Evolutionary conservation across 495 filamentous ascomycete genomes (phyloP).

Genomic region (Antarctomyces pellizariae): DNA sequence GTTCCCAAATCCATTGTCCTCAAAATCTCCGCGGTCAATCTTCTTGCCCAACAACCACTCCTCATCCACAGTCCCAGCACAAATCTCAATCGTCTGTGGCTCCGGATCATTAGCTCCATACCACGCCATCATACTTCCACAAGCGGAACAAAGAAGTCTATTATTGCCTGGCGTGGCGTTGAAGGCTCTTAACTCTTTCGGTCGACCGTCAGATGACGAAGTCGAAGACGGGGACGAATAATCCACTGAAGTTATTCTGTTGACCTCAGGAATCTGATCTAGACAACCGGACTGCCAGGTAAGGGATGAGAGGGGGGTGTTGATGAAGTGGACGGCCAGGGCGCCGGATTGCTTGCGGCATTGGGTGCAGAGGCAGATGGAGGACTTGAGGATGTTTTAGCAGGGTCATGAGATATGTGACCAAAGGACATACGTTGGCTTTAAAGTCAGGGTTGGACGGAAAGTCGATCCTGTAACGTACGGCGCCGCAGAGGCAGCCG

Average conservation of each 20-base stretch:
- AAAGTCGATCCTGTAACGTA: constrained; percentile 18
- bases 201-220: constrained; percentile 7
- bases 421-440: constrained; percentile 6
- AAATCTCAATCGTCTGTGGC: constrained; percentile 9
- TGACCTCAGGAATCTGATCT: constrained; percentile 4
- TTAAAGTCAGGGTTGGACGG: constrained; percentile 14
- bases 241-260: constrained; percentile 8
- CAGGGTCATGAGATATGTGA: neutral
- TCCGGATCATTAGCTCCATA: constrained; percentile 1
- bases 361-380: constrained; percentile 22
- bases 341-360: constrained; percentile 18
- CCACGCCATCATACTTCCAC: constrained; percentile 13
- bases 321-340: constrained; percentile 13
- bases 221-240: constrained; percentile 2
- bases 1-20: constrained; percentile 2
- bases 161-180: constrained; percentile 5
- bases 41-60: constrained; percentile 13
- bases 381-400: constrained; percentile 3
- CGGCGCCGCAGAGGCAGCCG: constrained; percentile 19
- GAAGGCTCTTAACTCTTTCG: no score
- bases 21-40: constrained; percentile 1
- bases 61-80: constrained; percentile 15
- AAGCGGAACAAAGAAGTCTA: constrained; percentile 12
- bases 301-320: constrained; percentile 11
- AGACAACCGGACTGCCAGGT: constrained; percentile 11